A percentile compares a stretch with the other conserved stretches of the same genome.
Conservation (phyloP, 805 yeast species). For the Candida maltosa region DNA sequence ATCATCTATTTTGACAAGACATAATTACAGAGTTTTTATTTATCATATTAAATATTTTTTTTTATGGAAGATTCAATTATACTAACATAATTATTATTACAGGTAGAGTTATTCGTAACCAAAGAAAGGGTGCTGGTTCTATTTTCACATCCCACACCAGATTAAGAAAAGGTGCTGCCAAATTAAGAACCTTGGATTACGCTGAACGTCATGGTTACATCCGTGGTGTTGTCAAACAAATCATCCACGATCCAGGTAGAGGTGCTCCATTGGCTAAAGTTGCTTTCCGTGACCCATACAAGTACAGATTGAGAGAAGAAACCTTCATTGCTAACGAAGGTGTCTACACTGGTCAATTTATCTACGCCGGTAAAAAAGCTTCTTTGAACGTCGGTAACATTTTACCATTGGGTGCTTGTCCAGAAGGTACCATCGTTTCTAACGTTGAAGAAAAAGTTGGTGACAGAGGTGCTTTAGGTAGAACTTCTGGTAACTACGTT, state of each 20-base stretch:
- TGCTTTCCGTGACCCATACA: constrained; percentile 99
- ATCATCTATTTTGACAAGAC: too few relatives aligned
- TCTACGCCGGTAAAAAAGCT: constrained; percentile 99
- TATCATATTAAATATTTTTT: too few relatives aligned
- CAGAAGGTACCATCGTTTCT: constrained; percentile 98
- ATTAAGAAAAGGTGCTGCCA: constrained; percentile 99
- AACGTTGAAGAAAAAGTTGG: constrained; percentile 98
- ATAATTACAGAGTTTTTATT: too few relatives aligned
- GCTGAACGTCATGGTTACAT: constrained; percentile 99
- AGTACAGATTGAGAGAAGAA: constrained; percentile 96
- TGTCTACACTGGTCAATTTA: constrained; percentile 98
- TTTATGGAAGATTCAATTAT: constrained; percentile 1
- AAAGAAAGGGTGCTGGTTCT: constrained; percentile 99
- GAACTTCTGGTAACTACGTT: constrained; percentile 99
- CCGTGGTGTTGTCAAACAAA: constrained; percentile 98
- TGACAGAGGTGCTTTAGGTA: constrained; percentile 99
- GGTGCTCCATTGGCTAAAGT: constrained; percentile 99
- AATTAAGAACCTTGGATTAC: constrained; percentile 97
- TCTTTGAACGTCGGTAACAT: constrained; percentile 95
- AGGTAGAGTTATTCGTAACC: constrained; percentile 99
- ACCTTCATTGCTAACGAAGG: constrained; percentile 99
- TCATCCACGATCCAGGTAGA: constrained; percentile 99
- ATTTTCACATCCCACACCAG: constrained; percentile 99
- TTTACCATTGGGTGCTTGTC: constrained; percentile 93
- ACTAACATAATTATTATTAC: constrained; percentile 14